phyloP scores from a whole-genome alignment of 345 rosid species.

The Citrus hindsii region DNA sequence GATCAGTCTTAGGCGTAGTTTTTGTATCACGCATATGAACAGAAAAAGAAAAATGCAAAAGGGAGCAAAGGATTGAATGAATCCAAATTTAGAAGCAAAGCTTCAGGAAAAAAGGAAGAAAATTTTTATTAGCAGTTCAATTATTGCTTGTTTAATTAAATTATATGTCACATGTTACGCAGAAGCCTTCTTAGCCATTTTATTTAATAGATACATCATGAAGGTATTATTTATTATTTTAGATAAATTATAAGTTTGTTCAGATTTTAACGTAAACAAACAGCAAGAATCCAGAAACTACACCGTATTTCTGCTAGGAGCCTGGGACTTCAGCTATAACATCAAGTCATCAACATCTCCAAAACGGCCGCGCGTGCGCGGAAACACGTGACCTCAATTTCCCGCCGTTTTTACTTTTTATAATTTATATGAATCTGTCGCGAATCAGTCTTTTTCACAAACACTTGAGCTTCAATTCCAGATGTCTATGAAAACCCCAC shows the following conservation, averaged over 20 bases:
- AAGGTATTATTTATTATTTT: too few species aligned
- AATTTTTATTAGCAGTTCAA: background rate
- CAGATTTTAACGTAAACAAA: background rate
- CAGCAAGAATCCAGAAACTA: background rate
- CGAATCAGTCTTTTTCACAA: background rate
- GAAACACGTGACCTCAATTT: background rate
- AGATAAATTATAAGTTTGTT: background rate
- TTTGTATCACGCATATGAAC: conserved; percentile 22
- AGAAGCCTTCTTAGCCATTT: background rate
- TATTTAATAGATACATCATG: too few species aligned
- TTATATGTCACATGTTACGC: too few species aligned
- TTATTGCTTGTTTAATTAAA: background rate
- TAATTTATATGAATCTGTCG: background rate
- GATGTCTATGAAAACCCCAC: background rate
- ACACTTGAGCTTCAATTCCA: conserved; percentile 10
- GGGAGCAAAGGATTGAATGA: conserved; percentile 24
- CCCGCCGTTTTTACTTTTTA: background rate
- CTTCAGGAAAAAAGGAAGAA: conserved; percentile 3
- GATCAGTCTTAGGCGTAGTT: conserved; percentile 9
- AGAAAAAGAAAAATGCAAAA: conserved; percentile 15
- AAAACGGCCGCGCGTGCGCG: background rate
- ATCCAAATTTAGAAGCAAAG: conserved; percentile 11
- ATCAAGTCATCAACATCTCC: too few species aligned
- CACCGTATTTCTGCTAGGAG: background rate
- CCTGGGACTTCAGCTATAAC: background rate